phyloP scores from a whole-genome alignment of 805 yeast species.

The Suhomyces sp. region DNA sequence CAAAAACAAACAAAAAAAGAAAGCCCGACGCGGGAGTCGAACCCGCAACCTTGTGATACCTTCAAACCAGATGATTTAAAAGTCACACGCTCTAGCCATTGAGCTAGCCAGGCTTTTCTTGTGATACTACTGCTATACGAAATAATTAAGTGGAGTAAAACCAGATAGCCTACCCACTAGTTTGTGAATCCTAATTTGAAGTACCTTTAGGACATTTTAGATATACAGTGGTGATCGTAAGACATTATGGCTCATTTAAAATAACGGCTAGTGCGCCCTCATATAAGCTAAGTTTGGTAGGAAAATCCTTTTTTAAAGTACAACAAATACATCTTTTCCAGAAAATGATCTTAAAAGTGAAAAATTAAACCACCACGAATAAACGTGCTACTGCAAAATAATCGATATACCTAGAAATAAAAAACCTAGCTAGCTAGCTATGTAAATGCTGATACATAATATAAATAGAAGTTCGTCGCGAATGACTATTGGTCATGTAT shows the following conservation, averaged over 20 bases:
- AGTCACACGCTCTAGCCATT: conserved; percentile 4
- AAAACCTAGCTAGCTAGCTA: neutral
- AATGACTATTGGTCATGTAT: conserved; percentile 15
- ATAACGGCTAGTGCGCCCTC: too few species aligned
- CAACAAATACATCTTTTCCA: too few species aligned
- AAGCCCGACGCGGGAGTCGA: conserved; percentile 5
- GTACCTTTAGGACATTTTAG: too few species aligned
- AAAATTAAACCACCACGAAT: neutral
- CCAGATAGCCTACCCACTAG: too few species aligned
- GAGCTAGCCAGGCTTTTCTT: conserved; percentile 4
- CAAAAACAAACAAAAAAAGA: neutral
- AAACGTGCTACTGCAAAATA: neutral
- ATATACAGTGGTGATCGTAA: too few species aligned
- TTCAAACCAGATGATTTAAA: neutral
- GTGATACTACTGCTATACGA: too few species aligned
- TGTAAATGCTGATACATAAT: neutral
- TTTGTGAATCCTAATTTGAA: too few species aligned
- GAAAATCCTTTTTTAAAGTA: neutral
- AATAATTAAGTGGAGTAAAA: too few species aligned
- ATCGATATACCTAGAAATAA: neutral
- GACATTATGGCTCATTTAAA: too few species aligned
- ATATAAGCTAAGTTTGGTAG: too few species aligned
- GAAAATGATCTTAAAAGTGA: too few species aligned
- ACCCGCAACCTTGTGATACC: conserved; percentile 4
- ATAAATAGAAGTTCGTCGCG: neutral